Conservation (phyloP, 202 grass and related monocot species). For the Musa balbisiana region DNA sequence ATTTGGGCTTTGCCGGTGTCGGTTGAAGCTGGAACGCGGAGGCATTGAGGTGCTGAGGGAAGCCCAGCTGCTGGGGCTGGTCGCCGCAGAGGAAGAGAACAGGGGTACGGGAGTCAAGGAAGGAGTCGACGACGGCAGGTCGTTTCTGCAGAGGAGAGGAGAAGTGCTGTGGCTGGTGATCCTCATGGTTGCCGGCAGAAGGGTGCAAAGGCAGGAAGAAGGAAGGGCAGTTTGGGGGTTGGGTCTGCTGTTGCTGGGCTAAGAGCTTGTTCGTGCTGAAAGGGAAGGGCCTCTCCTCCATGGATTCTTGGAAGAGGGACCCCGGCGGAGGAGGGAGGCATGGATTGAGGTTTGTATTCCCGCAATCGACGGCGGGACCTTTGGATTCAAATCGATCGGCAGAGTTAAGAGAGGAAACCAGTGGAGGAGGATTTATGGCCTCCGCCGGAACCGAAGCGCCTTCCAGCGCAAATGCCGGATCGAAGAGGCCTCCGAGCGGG, state of each 20-base stretch:
- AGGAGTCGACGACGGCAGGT: neutral
- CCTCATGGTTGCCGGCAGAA: neutral
- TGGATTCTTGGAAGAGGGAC: neutral
- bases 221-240: neutral
- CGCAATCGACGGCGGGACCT: conserved; percentile 29
- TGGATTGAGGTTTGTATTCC: conserved; percentile 5
- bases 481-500: conserved; percentile 20
- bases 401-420: conserved; percentile 18
- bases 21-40: neutral
- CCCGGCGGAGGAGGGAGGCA: conserved; percentile 33
- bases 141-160: neutral
- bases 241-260: neutral
- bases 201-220: neutral
- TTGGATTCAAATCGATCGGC: conserved; percentile 33
- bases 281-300: neutral
- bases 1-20: neutral
- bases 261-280: neutral
- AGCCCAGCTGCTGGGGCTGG: neutral
- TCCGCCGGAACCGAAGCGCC: neutral
- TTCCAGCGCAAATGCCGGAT: conserved; percentile 25
- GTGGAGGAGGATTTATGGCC: neutral
- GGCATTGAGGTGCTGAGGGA: neutral
- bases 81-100: neutral
- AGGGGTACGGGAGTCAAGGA: neutral
- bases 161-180: neutral